A percentile compares a stretch with the other conserved stretches of the same genome.
Conservation (phyloP, 2,329 filamentous ascomycete species). For the Cladophialophora carrionii region DNA sequence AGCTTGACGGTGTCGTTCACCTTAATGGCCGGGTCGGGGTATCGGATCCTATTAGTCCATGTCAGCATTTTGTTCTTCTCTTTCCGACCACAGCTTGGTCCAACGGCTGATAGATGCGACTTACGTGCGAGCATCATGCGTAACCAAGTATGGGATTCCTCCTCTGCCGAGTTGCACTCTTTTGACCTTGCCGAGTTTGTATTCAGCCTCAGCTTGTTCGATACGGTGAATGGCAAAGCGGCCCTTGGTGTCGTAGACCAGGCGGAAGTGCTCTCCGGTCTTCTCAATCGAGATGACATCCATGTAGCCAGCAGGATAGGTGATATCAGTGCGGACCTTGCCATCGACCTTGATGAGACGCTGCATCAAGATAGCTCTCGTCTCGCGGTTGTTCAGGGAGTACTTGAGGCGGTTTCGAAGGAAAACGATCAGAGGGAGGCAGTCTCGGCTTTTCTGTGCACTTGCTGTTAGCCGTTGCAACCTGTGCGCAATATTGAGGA, state of each 20-base stretch:
- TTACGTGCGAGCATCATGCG: conserved; percentile 99
- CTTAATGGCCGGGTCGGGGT: conserved; percentile 97
- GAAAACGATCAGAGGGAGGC: conserved; percentile 98
- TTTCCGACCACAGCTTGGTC: conserved; percentile 89
- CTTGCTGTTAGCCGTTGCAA: conserved; percentile 50
- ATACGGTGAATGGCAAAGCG: conserved; percentile 99
- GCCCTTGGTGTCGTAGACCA: conserved; percentile 99
- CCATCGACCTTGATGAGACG: conserved; percentile 99
- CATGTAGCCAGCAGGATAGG: conserved; percentile 98
- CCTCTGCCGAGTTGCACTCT: conserved; percentile 98
- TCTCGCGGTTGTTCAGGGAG: conserved; percentile 97
- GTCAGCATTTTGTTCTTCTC: conserved; percentile 45
- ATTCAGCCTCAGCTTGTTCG: conserved; percentile 96
- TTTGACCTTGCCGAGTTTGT: conserved; percentile 99
- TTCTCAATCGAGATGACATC: conserved; percentile 99
- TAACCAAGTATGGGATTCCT: conserved; percentile 99
- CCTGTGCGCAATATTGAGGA: conserved; percentile 2
- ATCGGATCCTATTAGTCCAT: conserved; percentile 79
- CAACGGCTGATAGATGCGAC: conserved; percentile 99
- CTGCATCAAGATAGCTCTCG: conserved; percentile 98
- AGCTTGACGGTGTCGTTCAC: conserved; percentile 99
- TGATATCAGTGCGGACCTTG: conserved; percentile 98
- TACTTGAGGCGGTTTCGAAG: conserved; percentile 94
- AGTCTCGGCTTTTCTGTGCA: conserved; percentile 92
- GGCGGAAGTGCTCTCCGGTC: conserved; percentile 99